phyloP scores from a whole-genome alignment of 495 filamentous ascomycete genomes.

The Xylaria intraflava region DNA sequence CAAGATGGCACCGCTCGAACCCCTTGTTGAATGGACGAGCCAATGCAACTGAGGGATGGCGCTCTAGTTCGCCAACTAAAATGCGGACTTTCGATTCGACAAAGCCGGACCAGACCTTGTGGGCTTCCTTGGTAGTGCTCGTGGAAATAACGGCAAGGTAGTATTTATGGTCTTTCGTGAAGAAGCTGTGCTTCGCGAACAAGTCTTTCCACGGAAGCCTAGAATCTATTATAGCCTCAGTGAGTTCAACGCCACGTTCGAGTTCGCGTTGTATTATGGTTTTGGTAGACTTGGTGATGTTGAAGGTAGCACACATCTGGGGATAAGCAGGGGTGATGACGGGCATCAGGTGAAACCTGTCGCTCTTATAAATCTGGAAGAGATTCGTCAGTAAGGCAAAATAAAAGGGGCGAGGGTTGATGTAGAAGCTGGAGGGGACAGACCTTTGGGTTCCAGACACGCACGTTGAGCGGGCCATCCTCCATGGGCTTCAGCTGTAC shows the following conservation, averaged over 20 bases:
- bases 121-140: conserved; percentile 76
- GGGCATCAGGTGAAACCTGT: conserved; percentile 86
- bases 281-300: conserved; percentile 81
- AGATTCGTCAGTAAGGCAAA: conserved; percentile 3
- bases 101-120: conserved; percentile 80
- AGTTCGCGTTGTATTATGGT: conserved; percentile 76
- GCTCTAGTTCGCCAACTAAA: conserved; percentile 74
- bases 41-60: conserved; percentile 63
- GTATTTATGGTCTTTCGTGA: conserved; percentile 86
- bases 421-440: conserved; percentile 8
- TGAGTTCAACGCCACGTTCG: conserved; percentile 65
- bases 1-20: conserved; percentile 72
- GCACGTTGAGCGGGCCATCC: conserved; percentile 68
- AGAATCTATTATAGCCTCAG: conserved; percentile 71
- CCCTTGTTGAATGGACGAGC: conserved; percentile 92
- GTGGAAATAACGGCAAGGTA: conserved; percentile 86
- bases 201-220: conserved; percentile 77
- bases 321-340: conserved; percentile 96
- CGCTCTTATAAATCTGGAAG: conserved; percentile 66
- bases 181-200: conserved; percentile 84
- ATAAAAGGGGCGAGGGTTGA: not conserved
- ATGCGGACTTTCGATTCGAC: conserved; percentile 89
- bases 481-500: conserved; percentile 86
- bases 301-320: conserved; percentile 94
- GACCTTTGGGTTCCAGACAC: conserved; percentile 93